These are phyloP conservation scores for Podochytrium sp. DNA, from an alignment of 192 early-diverging fungal genomes.

Conservation along the genomic window DNA sequence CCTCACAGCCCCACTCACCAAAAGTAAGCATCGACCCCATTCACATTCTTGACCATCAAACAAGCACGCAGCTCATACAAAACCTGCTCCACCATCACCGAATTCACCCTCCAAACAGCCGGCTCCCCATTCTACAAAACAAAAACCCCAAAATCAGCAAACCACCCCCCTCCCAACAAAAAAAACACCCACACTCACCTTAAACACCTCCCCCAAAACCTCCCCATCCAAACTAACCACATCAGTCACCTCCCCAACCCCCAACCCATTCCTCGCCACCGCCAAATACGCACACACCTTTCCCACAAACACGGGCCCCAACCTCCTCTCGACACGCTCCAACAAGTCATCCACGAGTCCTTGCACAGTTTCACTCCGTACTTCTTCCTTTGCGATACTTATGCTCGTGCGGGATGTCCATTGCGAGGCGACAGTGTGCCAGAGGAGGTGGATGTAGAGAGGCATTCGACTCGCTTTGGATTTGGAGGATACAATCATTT, in stretches of 20 bases:
- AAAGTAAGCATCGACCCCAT: conserved; percentile 24
- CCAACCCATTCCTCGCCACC: conserved; percentile 29
- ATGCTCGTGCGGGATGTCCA: conserved; percentile 11
- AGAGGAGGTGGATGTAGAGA: conserved; percentile 23
- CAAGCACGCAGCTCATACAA: conserved; percentile 13
- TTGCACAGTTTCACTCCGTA: conserved; percentile 16
- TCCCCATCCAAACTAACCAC: conserved; percentile 29
- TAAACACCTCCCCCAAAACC: conserved; percentile 20
- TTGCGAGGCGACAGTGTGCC: conserved; percentile 1
- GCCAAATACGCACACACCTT: conserved; percentile 14
- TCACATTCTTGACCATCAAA: background rate
- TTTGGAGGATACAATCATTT: background rate
- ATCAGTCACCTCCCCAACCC: conserved; percentile 31
- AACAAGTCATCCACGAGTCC: conserved; percentile 29
- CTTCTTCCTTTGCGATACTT: background rate
- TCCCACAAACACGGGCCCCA: conserved; percentile 24
- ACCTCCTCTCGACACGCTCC: conserved; percentile 17
- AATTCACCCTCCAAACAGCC: conserved; percentile 20
- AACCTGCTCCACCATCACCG: background rate
- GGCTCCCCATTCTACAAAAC: conserved; percentile 21
- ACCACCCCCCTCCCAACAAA: background rate
- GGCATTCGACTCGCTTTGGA: conserved; percentile 23
- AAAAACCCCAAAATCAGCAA: background rate
- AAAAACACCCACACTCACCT: background rate
- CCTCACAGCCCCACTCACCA: conserved; percentile 6